These are phyloP conservation scores for Debaryomyces subglobosus DNA, from an alignment of 1,139 yeast genomes.

Conservation along the genomic window DNA sequence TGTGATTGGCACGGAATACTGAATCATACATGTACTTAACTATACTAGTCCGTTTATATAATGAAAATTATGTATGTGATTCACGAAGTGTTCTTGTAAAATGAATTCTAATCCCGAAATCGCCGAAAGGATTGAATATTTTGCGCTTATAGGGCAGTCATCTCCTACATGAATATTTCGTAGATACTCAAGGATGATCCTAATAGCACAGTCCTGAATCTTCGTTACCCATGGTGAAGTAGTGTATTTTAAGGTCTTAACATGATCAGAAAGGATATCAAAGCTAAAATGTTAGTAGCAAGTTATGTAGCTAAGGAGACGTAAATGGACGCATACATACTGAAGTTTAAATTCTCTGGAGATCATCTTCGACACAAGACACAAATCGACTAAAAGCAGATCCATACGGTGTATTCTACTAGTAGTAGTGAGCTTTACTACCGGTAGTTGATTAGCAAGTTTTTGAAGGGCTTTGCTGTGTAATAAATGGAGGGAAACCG, in stretches of 20 bases:
- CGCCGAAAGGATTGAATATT: slow-evolving; percentile 4
- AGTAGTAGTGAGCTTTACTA: background rate
- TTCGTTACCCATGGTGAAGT: background rate
- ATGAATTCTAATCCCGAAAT: slow-evolving; percentile 8
- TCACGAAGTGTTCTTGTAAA: slow-evolving; percentile 6
- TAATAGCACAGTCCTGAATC: slow-evolving; percentile 8
- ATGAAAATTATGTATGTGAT: slow-evolving; percentile 7
- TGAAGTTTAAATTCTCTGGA: background rate
- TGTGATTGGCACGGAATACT: background rate
- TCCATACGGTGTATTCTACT: background rate
- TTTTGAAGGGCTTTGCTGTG: background rate
- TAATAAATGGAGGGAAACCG: background rate
- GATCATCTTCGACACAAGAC: background rate
- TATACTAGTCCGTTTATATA: slow-evolving; percentile 9
- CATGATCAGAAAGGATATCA: background rate
- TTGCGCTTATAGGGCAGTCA: slow-evolving; percentile 5
- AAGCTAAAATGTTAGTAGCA: slow-evolving; percentile 1
- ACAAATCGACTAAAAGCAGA: slow-evolving; percentile 1
- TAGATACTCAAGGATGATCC: slow-evolving; percentile 12
- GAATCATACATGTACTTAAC: background rate
- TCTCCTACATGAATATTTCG: slow-evolving; percentile 8
- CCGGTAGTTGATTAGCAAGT: background rate
- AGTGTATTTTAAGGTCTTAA: background rate
- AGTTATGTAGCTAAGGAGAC: background rate
- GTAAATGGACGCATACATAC: background rate